phyloP scores from a whole-genome alignment of 1,284 basidiomycete genomes.

The Sanghuangporus sanghuang region DNA sequence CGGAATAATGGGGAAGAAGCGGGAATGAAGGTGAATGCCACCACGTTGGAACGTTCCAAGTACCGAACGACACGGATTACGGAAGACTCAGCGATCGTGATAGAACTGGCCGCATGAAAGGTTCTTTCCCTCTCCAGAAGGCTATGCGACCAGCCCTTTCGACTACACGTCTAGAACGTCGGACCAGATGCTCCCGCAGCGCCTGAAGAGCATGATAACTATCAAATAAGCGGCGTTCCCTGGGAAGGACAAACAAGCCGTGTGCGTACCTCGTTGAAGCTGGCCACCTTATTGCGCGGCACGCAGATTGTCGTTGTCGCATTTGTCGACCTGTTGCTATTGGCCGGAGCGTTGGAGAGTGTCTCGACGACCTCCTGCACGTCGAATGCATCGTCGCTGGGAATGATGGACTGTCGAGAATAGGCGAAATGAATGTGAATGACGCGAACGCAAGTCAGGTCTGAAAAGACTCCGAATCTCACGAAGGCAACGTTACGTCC shows the following conservation, averaged over 20 bases:
- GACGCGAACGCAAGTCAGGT: not conserved
- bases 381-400: slow-evolving; percentile 4
- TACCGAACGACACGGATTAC: not conserved
- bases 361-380: not conserved
- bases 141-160: not conserved
- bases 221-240: not conserved
- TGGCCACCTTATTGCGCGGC: not conserved
- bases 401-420: not conserved
- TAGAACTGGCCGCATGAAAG: slow-evolving; percentile 7
- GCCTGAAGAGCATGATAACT: not conserved
- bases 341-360: not conserved
- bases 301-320: not conserved
- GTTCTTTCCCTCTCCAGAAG: slow-evolving; percentile 8
- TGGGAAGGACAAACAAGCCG: not conserved
- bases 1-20: too few species aligned
- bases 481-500: slow-evolving; percentile 5
- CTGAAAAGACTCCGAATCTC: not conserved
- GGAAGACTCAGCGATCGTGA: slow-evolving; percentile 12
- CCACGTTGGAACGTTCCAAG: not conserved
- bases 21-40: too few species aligned
- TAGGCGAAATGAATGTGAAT: not conserved
- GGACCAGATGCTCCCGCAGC: not conserved
- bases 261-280: slow-evolving; percentile 5
- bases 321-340: not conserved
- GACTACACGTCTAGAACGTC: slow-evolving; percentile 2